Evolutionary conservation across 495 filamentous ascomycete genomes (phyloP).

Genomic region (Penicillium riverlandense): DNA sequence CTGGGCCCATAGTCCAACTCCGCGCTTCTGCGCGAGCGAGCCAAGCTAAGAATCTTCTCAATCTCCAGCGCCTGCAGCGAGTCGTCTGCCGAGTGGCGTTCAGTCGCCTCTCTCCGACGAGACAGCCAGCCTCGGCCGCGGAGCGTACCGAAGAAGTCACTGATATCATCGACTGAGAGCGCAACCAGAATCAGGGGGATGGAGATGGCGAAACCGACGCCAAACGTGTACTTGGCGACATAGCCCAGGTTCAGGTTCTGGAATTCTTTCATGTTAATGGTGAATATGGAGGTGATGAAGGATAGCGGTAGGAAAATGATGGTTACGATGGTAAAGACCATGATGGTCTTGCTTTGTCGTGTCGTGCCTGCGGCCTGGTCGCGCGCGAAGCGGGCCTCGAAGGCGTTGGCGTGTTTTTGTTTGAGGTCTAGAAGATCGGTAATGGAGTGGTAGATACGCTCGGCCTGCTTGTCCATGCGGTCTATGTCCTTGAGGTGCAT

Average conservation of each 20-base stretch:
- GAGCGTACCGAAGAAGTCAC: conserved; percentile 23
- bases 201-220: conserved; percentile 58
- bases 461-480: conserved; percentile 62
- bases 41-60: conserved; percentile 24
- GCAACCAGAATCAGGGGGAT: conserved; percentile 56
- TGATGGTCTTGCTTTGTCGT: conserved; percentile 63
- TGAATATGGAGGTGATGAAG: conserved; percentile 62
- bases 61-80: conserved; percentile 16
- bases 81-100: neutral
- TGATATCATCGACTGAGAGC: conserved; percentile 50
- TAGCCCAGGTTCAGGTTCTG: conserved; percentile 42
- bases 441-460: conserved; percentile 55
- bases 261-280: conserved; percentile 56
- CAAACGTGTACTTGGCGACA: conserved; percentile 59
- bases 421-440: conserved; percentile 55
- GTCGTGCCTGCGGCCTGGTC: conserved; percentile 59
- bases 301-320: conserved; percentile 61
- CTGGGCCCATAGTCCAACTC: conserved; percentile 24
- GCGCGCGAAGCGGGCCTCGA: conserved; percentile 61
- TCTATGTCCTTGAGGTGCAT: conserved; percentile 57
- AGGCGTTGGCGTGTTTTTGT: conserved; percentile 66
- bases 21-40: conserved; percentile 19
- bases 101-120: conserved; percentile 1
- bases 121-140: conserved; percentile 22
- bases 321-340: conserved; percentile 70